These are phyloP conservation scores for Saturnispora dispora DNA, from an alignment of 805 yeast genomes.

Conservation along the genomic window DNA sequence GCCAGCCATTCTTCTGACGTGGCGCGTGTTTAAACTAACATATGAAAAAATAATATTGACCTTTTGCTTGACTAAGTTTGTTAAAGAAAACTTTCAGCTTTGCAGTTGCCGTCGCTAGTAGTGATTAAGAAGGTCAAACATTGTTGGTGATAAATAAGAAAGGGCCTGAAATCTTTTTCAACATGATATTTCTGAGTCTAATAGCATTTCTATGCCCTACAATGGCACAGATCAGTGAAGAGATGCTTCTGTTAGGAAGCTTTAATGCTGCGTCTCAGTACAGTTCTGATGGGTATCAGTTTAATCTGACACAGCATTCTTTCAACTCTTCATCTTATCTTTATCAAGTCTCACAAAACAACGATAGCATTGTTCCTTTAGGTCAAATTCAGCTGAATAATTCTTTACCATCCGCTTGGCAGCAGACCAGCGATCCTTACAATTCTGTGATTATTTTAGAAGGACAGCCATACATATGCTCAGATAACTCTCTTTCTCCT, in stretches of 20 bases:
- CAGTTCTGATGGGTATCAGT: slow-evolving; percentile 12
- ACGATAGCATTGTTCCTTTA: slow-evolving; percentile 5
- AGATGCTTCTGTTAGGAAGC: slow-evolving; percentile 20
- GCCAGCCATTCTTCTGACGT: slow-evolving; percentile 1
- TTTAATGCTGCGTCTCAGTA: slow-evolving; percentile 23
- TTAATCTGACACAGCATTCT: slow-evolving; percentile 17
- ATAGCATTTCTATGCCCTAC: slow-evolving; percentile 1
- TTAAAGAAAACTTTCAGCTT: background rate
- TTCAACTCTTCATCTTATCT: slow-evolving; percentile 6
- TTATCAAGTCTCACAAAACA: slow-evolving; percentile 16
- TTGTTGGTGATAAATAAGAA: background rate
- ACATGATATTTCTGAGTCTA: background rate
- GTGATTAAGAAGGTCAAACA: background rate
- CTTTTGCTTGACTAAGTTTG: background rate
- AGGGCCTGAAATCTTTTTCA: background rate
- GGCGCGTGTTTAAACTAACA: slow-evolving; percentile 4
- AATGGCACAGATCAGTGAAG: slow-evolving; percentile 17
- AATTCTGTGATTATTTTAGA: slow-evolving; percentile 14
- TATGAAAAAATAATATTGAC: background rate
- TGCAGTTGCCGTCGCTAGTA: background rate
- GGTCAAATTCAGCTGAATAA: background rate
- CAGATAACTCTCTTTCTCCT: slow-evolving; percentile 1
- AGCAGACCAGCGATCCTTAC: slow-evolving; percentile 2
- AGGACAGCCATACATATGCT: slow-evolving; percentile 21
- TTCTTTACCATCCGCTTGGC: slow-evolving; percentile 9